A percentile compares a stretch with the other conserved stretches of the same genome.
Evolutionary conservation across 768 basidiomycete species (phyloP).

Genomic region (Kockovaella imperatae): DNA sequence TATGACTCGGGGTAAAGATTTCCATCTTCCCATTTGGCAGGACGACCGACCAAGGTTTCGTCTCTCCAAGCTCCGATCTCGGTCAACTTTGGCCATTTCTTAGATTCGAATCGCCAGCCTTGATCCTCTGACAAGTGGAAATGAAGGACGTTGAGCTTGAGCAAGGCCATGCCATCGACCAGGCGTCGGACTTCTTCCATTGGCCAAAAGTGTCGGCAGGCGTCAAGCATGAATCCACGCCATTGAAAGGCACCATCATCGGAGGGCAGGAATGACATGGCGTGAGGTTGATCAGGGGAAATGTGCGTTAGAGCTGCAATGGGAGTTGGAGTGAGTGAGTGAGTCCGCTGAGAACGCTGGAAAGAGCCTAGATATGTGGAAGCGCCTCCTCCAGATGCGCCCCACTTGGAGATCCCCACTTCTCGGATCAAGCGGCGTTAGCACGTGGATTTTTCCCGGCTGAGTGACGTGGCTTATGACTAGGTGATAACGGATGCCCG

Average conservation of each 20-base stretch:
- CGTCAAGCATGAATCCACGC: slow-evolving; percentile 1
- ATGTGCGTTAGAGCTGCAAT: too few relatives aligned
- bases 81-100: slow-evolving; percentile 2
- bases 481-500: too few relatives aligned
- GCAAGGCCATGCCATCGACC: not conserved
- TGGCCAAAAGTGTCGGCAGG: not conserved
- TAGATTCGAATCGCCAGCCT: slow-evolving; percentile 1
- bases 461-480: too few relatives aligned
- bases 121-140: not conserved
- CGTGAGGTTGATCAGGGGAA: too few relatives aligned
- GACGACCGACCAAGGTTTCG: not conserved
- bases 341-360: too few relatives aligned
- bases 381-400: too few relatives aligned
- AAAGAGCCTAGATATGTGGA: too few relatives aligned
- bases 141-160: not conserved
- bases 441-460: too few relatives aligned
- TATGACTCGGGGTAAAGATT: not conserved
- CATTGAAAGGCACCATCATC: not conserved
- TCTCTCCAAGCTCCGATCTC: not conserved
- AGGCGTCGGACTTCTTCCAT: not conserved
- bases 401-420: too few relatives aligned
- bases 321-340: too few relatives aligned
- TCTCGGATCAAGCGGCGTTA: too few relatives aligned
- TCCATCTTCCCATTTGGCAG: not conserved
- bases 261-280: too few relatives aligned